Percentiles rank a stretch among this genome's conserved stretches.
These are phyloP conservation scores for Chrysoporthe deuterocubensis DNA, from an alignment of 2,329 filamentous ascomycete genomes.

Conservation along the genomic window DNA sequence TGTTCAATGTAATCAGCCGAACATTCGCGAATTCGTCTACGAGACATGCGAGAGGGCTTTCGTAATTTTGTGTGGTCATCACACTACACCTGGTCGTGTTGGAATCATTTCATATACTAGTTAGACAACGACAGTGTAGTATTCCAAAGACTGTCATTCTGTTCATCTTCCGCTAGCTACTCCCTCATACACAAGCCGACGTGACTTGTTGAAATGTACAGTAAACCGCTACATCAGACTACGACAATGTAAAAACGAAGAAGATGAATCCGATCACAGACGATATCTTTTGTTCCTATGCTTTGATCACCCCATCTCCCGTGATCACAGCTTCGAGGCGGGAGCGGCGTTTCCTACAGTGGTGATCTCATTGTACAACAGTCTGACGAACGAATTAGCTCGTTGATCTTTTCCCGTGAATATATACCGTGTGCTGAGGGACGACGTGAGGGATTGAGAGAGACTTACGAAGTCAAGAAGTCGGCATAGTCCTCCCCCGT, in stretches of 20 bases:
- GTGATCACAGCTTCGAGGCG: constrained; percentile 66
- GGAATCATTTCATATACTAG: no score
- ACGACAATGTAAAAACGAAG: neutral
- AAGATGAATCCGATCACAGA: neutral
- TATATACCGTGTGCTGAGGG: neutral
- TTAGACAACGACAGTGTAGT: no score
- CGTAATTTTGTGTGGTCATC: no score
- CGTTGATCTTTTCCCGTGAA: no score
- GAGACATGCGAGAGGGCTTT: no score
- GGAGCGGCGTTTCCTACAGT: constrained; percentile 64
- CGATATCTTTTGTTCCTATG: neutral
- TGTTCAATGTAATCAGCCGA: no score
- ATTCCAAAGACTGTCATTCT: no score
- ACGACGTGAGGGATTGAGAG: neutral
- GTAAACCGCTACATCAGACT: no score
- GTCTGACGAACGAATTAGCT: constrained; percentile 47
- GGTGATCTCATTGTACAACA: constrained; percentile 89
- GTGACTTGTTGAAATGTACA: neutral
- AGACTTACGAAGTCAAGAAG: constrained; percentile 80
- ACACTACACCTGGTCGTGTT: no score
- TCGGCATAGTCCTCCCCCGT: constrained; percentile 98
- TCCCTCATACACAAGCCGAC: no score
- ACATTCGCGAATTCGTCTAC: no score
- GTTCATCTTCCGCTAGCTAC: no score
- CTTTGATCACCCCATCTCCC: neutral